phyloP scores from a whole-genome alignment of 202 grass and related monocot genomes.

The Carex sylvatica region DNA sequence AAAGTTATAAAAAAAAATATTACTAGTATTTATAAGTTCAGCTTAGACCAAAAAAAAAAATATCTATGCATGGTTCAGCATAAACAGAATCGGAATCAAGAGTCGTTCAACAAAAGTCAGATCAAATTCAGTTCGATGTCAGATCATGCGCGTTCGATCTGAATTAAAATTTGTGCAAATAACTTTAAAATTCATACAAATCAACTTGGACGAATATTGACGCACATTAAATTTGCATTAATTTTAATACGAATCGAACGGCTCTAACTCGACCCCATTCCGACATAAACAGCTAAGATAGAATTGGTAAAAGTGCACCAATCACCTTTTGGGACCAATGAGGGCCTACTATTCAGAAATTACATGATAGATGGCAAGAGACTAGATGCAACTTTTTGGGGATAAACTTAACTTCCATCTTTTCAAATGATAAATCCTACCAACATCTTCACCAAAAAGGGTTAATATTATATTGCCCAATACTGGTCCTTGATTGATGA shows the following conservation, averaged over 20 bases:
- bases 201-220: too few species aligned
- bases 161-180: too few species aligned
- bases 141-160: too few species aligned
- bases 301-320: not conserved
- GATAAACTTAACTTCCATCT: slow-evolving; percentile 44
- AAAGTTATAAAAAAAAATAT: not conserved
- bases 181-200: too few species aligned
- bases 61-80: not conserved
- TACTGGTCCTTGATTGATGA: slow-evolving; percentile 43
- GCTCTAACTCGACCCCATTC: too few species aligned
- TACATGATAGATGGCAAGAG: not conserved
- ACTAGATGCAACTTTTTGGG: slow-evolving; percentile 20
- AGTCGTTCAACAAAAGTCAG: too few species aligned
- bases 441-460: slow-evolving; percentile 2
- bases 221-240: too few species aligned
- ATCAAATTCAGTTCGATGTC: too few species aligned
- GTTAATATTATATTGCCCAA: slow-evolving; percentile 21
- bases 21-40: not conserved
- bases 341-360: not conserved
- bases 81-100: too few species aligned
- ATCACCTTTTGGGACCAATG: not conserved
- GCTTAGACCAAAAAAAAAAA: not conserved
- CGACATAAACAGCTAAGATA: slow-evolving; percentile 14
- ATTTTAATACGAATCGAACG: too few species aligned
- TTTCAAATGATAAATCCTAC: slow-evolving; percentile 36